Evolutionary conservation across 352 stramenopile genomes (phyloP), one percentile per base, ranked within the genome.

Genomic region (Phytophthora pistaciae): DNA sequence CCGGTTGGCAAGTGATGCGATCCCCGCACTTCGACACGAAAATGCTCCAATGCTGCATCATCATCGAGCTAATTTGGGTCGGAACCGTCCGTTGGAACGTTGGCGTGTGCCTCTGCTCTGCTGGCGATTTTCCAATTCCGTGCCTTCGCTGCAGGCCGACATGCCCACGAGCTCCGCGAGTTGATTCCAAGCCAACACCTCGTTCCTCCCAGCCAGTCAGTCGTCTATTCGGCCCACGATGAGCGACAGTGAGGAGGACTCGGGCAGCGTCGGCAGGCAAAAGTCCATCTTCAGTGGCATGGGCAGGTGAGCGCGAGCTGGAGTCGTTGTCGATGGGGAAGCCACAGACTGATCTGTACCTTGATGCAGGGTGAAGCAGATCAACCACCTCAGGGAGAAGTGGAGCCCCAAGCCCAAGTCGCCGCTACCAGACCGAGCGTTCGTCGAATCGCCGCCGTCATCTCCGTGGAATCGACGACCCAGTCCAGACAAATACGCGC

Each of bases 201-300:
- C 38, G 18, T 16, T n/a, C 5, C 38, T 9, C 14, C 18, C 38
- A 18, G 5, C 38, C 38, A n/a, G 31, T 13, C 31, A 38, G 31
- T 38, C 31, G 1, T 46, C 14, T 46, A n/a, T 46, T 46, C 14
- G 38, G 7, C 16, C 38, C 59, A 57, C 31, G 3, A 86, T 85
- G 80, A 85, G 78, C 25, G 79, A 86, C 10, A 72, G 68, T 31
- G 78, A 86, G 21, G 80, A 87, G 21, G 78, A 88, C 14, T 53
- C 52, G 53, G 49, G 46, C 56, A 74, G 55, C n/a, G 60, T 62
- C 27, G 42, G 60, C 46, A 74, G 69, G 40, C 78, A 86, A 40
- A 82, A 79, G 46, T 88, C 78, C 57, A 80, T 88, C 38, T 88
- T 88, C 70, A 77, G 60, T 20, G 64, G 80, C 66, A 88, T 88